phyloP scores from a whole-genome alignment of 192 early-diverging fungal species.

The Geosiphon pyriformis region DNA sequence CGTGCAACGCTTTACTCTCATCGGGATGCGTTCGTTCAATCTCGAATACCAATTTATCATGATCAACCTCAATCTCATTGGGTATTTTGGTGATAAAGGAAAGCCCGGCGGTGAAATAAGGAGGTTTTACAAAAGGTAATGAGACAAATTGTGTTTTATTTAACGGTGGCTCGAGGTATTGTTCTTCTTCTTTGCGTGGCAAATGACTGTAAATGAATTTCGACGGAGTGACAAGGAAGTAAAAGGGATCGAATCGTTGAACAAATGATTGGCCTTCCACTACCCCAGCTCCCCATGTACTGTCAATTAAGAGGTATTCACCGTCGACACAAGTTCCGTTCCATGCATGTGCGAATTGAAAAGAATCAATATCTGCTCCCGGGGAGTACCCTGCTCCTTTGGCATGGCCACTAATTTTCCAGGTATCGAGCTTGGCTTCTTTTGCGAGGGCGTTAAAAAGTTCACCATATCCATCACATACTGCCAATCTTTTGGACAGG shows the following conservation, averaged over 20 bases:
- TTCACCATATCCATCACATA: constrained; percentile 55
- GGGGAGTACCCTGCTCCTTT: constrained; percentile 32
- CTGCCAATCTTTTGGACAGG: constrained; percentile 35
- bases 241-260: constrained; percentile 45
- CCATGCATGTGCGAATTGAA: constrained; percentile 44
- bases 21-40: constrained; percentile 9
- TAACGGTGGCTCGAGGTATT: constrained; percentile 43
- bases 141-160: constrained; percentile 3
- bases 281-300: constrained; percentile 54
- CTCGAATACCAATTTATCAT: constrained; percentile 5
- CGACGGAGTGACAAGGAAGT: constrained; percentile 48
- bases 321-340: constrained; percentile 46
- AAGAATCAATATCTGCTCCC: constrained; percentile 27
- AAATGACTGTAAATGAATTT: constrained; percentile 53
- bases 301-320: constrained; percentile 49
- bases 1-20: constrained; percentile 22
- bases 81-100: not conserved
- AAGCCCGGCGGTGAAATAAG: constrained; percentile 9
- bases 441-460: constrained; percentile 47
- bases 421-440: constrained; percentile 36
- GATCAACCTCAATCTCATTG: not conserved
- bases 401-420: constrained; percentile 45
- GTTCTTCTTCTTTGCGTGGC: constrained; percentile 44
- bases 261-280: constrained; percentile 31
- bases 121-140: constrained; percentile 9